Conservation (phyloP, 1,284 basidiomycete species). For the Phylloporus gajari region DNA sequence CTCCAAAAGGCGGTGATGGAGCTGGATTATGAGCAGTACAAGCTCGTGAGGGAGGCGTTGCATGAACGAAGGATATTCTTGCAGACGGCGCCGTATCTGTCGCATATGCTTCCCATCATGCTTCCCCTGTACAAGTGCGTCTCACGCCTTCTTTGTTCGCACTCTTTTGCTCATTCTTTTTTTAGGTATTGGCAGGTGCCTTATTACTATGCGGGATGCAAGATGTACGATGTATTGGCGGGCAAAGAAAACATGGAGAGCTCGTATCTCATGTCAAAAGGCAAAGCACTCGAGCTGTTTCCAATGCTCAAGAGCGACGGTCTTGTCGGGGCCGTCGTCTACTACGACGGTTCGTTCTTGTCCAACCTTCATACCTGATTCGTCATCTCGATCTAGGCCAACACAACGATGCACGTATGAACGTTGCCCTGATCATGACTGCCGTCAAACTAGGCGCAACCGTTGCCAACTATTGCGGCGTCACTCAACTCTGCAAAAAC, state of each 20-base stretch:
- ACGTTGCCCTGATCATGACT: slow-evolving; percentile 92
- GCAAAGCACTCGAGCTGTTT: slow-evolving; percentile 93
- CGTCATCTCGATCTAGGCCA: slow-evolving; percentile 67
- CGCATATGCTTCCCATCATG: slow-evolving; percentile 94
- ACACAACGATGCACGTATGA: slow-evolving; percentile 99
- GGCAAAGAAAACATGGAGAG: slow-evolving; percentile 98
- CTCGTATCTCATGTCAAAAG: slow-evolving; percentile 93
- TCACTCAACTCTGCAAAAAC: slow-evolving; percentile 83
- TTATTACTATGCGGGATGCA: slow-evolving; percentile 96
- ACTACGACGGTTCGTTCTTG: slow-evolving; percentile 84
- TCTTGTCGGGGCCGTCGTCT: slow-evolving; percentile 93
- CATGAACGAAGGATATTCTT: slow-evolving; percentile 95
- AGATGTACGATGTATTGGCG: slow-evolving; percentile 95
- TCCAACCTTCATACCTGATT: neutral
- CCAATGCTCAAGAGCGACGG: slow-evolving; percentile 97
- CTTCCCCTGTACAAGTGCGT: slow-evolving; percentile 87
- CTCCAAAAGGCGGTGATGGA: slow-evolving; percentile 97
- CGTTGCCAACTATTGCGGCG: slow-evolving; percentile 92
- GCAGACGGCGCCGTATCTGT: slow-evolving; percentile 95
- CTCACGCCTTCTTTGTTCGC: too few species aligned
- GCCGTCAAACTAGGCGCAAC: slow-evolving; percentile 94
- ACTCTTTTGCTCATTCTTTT: slow-evolving; percentile 4
- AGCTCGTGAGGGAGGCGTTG: slow-evolving; percentile 93
- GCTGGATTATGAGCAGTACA: slow-evolving; percentile 96
- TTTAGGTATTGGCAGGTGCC: slow-evolving; percentile 94